Conservation (phyloP, 352 stramenopile genomes). For the Pythium angustatum region DNA sequence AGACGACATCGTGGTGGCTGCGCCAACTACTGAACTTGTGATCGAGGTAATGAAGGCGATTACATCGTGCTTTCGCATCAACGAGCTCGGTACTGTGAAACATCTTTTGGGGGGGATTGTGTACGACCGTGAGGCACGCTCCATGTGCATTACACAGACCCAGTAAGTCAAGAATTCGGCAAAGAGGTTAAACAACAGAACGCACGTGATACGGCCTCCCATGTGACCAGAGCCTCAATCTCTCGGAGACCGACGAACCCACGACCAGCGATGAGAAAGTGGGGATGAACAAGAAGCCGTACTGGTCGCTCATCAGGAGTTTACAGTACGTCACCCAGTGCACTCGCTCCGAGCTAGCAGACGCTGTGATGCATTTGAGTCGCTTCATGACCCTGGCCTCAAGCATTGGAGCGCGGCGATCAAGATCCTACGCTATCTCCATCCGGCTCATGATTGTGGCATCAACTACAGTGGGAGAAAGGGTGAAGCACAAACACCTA, state of each 20-base stretch:
- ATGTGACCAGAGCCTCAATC: background rate
- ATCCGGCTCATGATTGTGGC: background rate
- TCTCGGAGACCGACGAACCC: background rate
- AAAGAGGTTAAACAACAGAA: background rate
- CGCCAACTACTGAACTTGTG: background rate
- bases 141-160: background rate
- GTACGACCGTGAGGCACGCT: background rate
- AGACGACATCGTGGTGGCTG: conserved; percentile 11
- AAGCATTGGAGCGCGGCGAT: conserved; percentile 19
- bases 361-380: conserved; percentile 14
- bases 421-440: conserved; percentile 2
- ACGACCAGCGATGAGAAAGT: background rate
- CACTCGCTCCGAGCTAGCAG: conserved; percentile 10
- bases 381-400: conserved; percentile 18
- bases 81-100: conserved; percentile 26
- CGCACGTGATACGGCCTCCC: background rate
- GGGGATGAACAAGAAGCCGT: conserved; percentile 3
- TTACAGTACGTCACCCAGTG: conserved; percentile 8
- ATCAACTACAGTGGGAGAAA: background rate
- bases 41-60: conserved; percentile 1
- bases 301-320: conserved; percentile 7
- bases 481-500: background rate
- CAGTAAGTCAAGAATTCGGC: background rate
- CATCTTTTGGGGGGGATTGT: conserved; percentile 21
- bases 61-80: conserved; percentile 17